Base-by-base conservation (phyloP, 441 rosid genomes). In the Euphorbia celastroides region DNA sequence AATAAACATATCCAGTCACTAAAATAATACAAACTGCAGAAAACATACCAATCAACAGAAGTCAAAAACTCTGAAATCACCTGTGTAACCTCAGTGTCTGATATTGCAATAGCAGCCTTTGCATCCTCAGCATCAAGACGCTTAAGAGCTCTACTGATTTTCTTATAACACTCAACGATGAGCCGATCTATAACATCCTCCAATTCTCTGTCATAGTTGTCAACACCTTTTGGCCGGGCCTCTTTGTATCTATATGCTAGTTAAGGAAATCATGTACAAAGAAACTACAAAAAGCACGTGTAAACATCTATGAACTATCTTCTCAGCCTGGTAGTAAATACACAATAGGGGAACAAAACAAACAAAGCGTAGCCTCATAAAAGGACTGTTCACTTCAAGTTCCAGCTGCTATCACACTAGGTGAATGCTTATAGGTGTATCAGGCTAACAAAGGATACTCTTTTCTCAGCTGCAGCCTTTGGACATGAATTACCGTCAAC, bases 91-190 rank as follows among this genome's bases (percentile, higher is more conserved):
- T 94, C 93, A 7, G 97, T 82, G 46, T 92, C 98, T 2, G 98
- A 92, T 74, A 94, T 94, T 11, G 99, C 99, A 74, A 92, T 88
- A 27, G 99, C 99, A 72, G 99, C 98, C 86, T 94, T 94, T 9
- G 99, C 98, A 72, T 94, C 99, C 19, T 94, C 99, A 74, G 89
- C 97, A 73, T 92, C 98, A 61, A 94, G 97, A 69, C 99, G 96
- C 83, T 88, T 92, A 65, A 94, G 92, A 31, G 99, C 99, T 77
- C 99, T 85, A 66, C 85, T 84, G 67, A 94, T 94, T 82, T 94
- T 94, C 78, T 94, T 84, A 77, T 94, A 98, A 57, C 99, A 94
- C 82, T 94, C 99, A 31, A 94, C 89, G 54, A 94, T 94, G 57
- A 94, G 89, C 66, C 96, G 86, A 68, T 94, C 99, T 41, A 94